Conservation (phyloP, 495 filamentous ascomycete genomes). For the Penicillium salamii region DNA sequence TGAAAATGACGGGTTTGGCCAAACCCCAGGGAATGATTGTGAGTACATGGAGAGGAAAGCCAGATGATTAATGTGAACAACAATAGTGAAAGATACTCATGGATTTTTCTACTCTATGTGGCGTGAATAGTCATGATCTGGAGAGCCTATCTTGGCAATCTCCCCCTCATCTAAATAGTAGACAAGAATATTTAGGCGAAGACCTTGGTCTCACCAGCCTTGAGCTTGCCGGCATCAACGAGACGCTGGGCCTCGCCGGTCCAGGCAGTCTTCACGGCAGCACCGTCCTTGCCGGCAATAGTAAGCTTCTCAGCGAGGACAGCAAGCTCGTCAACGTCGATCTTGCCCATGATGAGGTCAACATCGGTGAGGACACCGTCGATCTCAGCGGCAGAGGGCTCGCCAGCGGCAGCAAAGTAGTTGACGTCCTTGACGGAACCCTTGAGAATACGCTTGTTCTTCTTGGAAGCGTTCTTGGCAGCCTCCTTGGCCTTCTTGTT, state of each 20-base stretch:
- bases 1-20: too few relatives aligned
- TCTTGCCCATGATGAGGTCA: slow-evolving; percentile 83
- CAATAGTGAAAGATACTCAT: not conserved
- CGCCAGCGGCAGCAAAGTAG: slow-evolving; percentile 66
- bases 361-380: slow-evolving; percentile 82
- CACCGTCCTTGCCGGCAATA: slow-evolving; percentile 48
- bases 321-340: slow-evolving; percentile 85
- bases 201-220: slow-evolving; percentile 66
- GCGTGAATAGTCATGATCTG: slow-evolving; percentile 8
- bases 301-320: slow-evolving; percentile 72
- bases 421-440: slow-evolving; percentile 92
- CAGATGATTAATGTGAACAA: not conserved
- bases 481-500: slow-evolving; percentile 98
- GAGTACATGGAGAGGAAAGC: too few relatives aligned
- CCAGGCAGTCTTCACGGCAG: slow-evolving; percentile 64
- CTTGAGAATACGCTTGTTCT: slow-evolving; percentile 96
- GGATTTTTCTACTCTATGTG: slow-evolving; percentile 11
- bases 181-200: slow-evolving; percentile 38
- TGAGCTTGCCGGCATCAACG: slow-evolving; percentile 74
- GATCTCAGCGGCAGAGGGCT: slow-evolving; percentile 68
- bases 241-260: slow-evolving; percentile 71
- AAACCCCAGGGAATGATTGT: too few relatives aligned
- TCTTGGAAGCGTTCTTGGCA: slow-evolving; percentile 96
- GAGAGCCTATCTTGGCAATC: not conserved
- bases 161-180: slow-evolving; percentile 1